These are phyloP conservation scores for Saccharomyces jurei DNA, from an alignment of 805 yeast genomes.

Conservation along the genomic window DNA sequence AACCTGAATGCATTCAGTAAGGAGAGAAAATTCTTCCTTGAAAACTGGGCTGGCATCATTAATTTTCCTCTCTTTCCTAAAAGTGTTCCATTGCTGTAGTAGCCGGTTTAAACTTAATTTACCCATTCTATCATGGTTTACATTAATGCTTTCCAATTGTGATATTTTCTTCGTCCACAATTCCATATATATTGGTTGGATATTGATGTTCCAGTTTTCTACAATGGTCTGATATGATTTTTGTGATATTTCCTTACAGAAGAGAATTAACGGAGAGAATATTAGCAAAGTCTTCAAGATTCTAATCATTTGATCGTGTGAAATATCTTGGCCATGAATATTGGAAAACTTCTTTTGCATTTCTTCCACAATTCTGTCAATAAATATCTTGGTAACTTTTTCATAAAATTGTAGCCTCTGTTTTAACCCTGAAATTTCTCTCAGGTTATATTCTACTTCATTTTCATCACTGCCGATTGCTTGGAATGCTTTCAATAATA, in stretches of 20 bases:
- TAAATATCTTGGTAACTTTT: constrained; percentile 43
- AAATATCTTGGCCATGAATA: constrained; percentile 26
- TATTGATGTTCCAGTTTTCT: constrained; percentile 33
- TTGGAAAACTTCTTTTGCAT: constrained; percentile 37
- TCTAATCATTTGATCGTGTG: constrained; percentile 25
- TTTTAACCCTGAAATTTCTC: constrained; percentile 62
- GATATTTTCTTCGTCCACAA: constrained; percentile 13
- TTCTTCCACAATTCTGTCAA: constrained; percentile 37
- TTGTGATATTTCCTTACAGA: constrained; percentile 50
- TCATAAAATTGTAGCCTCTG: constrained; percentile 60
- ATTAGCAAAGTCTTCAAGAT: constrained; percentile 36
- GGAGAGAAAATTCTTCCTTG: constrained; percentile 1
- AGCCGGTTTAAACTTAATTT: constrained; percentile 4
- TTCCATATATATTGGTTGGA: constrained; percentile 31
- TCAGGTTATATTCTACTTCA: constrained; percentile 39
- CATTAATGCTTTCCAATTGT: not conserved
- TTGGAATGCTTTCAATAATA: constrained; percentile 54
- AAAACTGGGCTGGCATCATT: constrained; percentile 5
- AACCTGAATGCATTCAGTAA: constrained; percentile 12
- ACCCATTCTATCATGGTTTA: constrained; percentile 2
- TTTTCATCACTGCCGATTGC: constrained; percentile 48
- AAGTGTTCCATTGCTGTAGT: constrained; percentile 15
- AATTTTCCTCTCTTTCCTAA: constrained; percentile 9
- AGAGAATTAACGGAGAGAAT: constrained; percentile 43
- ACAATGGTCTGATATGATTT: constrained; percentile 39